A percentile compares a stretch with the other conserved stretches of the same genome.
phyloP scores from a whole-genome alignment of 2,329 filamentous ascomycete species.

The Aspergillus floridensis region DNA sequence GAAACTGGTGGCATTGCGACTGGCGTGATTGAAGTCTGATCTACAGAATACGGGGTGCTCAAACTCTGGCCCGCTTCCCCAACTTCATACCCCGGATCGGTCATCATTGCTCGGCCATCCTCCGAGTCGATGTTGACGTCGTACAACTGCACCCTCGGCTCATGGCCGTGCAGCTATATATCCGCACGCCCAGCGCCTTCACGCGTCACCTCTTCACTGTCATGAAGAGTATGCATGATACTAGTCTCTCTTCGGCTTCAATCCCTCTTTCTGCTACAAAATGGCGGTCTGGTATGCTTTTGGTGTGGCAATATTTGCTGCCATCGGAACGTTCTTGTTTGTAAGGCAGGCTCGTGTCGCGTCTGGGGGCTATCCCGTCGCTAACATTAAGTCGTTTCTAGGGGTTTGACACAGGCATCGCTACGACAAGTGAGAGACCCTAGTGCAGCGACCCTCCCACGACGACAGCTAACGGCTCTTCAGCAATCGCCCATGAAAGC shows the following conservation, averaged over 20 bases:
- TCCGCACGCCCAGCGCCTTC: not conserved
- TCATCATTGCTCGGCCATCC: conserved; percentile 23
- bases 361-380: not conserved
- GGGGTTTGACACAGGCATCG: conserved; percentile 61
- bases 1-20: not conserved
- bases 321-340: conserved; percentile 59
- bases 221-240: not conserved
- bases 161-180: conserved; percentile 5
- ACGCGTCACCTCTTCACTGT: not conserved
- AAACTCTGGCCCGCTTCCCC: conserved; percentile 6
- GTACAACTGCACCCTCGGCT: conserved; percentile 6
- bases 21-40: not conserved
- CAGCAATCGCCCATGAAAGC: conserved; percentile 58
- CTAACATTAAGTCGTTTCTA: conserved; percentile 22
- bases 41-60: conserved; percentile 1
- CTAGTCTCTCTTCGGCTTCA: not conserved
- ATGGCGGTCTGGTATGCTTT: conserved; percentile 49
- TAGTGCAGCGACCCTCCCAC: not conserved
- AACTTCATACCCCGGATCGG: conserved; percentile 16
- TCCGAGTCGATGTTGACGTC: conserved; percentile 23
- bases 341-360: conserved; percentile 34
- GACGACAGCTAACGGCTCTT: not conserved
- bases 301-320: conserved; percentile 55
- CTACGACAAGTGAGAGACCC: conserved; percentile 52
- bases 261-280: conserved; percentile 10